Percentiles rank a stretch among this genome's conserved stretches.
Evolutionary conservation across 495 filamentous ascomycete species (phyloP).

Genomic region (Penicillium malachiteum): DNA sequence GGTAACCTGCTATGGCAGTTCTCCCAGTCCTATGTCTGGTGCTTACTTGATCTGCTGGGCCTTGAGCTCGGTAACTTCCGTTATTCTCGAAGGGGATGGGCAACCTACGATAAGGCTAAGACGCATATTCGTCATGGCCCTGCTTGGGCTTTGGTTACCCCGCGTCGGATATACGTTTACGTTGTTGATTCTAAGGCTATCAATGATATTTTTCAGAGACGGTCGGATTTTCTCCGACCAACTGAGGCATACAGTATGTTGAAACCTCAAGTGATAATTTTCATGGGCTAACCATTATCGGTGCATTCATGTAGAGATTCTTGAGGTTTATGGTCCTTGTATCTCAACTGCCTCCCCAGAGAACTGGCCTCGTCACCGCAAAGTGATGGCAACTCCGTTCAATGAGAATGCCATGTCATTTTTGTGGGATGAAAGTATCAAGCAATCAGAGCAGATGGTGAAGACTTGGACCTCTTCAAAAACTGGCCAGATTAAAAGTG

Average conservation of each 20-base stretch:
- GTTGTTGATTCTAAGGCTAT: background rate
- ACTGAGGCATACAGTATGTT: background rate
- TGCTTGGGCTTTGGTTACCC: background rate
- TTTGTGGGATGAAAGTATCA: background rate
- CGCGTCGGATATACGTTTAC: background rate
- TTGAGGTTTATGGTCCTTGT: background rate
- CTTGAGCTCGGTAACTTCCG: background rate
- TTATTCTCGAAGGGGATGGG: background rate
- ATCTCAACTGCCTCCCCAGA: background rate
- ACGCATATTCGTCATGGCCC: background rate
- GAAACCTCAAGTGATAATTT: background rate
- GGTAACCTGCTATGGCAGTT: background rate
- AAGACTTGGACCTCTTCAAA: background rate
- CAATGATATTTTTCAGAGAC: background rate
- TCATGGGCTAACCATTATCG: too few relatives aligned
- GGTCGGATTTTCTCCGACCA: background rate
- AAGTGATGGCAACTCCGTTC: background rate
- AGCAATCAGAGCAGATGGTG: background rate
- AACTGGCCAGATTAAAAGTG: background rate
- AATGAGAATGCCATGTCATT: background rate
- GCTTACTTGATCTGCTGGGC: background rate
- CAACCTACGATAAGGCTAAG: background rate
- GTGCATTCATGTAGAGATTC: background rate
- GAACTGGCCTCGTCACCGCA: background rate
- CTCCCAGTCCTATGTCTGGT: background rate